Conservation (phyloP, 2,329 filamentous ascomycete genomes). For the Dichotomopilus funicola region DNA sequence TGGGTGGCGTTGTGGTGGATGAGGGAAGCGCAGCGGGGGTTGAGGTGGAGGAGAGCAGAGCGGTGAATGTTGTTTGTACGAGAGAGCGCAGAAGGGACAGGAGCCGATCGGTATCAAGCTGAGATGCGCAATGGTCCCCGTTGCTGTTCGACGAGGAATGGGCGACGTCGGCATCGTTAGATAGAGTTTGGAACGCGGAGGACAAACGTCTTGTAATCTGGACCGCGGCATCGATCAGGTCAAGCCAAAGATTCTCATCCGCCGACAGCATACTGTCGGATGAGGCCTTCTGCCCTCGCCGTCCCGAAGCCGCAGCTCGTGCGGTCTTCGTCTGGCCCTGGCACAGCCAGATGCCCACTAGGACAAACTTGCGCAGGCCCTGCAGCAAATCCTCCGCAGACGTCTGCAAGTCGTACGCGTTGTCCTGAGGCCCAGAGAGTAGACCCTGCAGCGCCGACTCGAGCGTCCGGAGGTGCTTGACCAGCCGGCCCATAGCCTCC, state of each 20-base stretch:
- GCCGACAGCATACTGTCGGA: constrained; percentile 40
- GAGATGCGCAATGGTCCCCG: constrained; percentile 10
- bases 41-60: constrained; percentile 72
- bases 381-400: constrained; percentile 67
- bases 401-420: constrained; percentile 50
- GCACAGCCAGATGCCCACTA: constrained; percentile 93
- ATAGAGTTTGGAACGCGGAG: constrained; percentile 40
- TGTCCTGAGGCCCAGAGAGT: constrained; percentile 51
- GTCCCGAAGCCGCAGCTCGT: constrained; percentile 38
- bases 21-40: constrained; percentile 44
- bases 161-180: constrained; percentile 12
- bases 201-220: constrained; percentile 60
- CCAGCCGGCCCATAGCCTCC: constrained; percentile 76
- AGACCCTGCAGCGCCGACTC: constrained; percentile 72
- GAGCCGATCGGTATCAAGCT: constrained; percentile 54
- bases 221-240: constrained; percentile 54
- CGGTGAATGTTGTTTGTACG: constrained; percentile 87
- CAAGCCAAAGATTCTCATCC: constrained; percentile 54
- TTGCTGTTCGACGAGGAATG: constrained; percentile 21
- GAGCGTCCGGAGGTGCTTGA: constrained; percentile 72
- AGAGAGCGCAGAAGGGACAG: constrained; percentile 64
- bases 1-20: constrained; percentile 39
- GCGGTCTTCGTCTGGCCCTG: constrained; percentile 69
- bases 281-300: constrained; percentile 45
- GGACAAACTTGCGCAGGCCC: constrained; percentile 79